Evolutionary conservation across 2,329 filamentous ascomycete species (phyloP).

Genomic region (Lachnum nothofagi): DNA sequence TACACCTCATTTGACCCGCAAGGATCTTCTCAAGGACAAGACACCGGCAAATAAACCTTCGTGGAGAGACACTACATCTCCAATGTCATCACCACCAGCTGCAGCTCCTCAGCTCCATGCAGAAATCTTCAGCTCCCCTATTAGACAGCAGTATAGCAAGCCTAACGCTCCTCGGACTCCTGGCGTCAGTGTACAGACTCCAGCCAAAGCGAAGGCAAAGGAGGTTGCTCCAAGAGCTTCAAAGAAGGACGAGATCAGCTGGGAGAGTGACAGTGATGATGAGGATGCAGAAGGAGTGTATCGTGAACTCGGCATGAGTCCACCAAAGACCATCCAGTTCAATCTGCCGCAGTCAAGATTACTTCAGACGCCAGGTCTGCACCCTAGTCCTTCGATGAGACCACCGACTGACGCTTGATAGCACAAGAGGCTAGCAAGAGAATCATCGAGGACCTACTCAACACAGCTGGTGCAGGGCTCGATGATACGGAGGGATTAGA

Average conservation of each 20-base stretch:
- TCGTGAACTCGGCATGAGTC: conserved; percentile 65
- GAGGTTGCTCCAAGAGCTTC: conserved; percentile 42
- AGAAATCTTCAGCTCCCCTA: conserved; percentile 77
- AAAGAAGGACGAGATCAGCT: conserved; percentile 54
- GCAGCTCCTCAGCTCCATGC: conserved; percentile 77
- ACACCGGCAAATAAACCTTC: conserved; percentile 30
- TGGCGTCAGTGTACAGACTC: conserved; percentile 81
- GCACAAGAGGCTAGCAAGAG: conserved; percentile 74
- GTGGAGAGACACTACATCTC: conserved; percentile 30
- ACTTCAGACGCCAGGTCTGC: conserved; percentile 71
- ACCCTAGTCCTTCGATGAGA: not conserved
- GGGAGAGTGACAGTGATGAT: conserved; percentile 63
- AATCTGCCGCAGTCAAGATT: conserved; percentile 71
- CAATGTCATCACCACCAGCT: conserved; percentile 68
- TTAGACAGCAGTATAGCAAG: conserved; percentile 39
- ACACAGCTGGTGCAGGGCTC: conserved; percentile 69
- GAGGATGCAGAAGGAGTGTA: conserved; percentile 57
- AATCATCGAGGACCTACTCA: conserved; percentile 74
- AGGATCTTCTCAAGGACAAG: conserved; percentile 31
- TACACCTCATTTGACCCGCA: conserved; percentile 65
- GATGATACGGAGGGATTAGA: conserved; percentile 47
- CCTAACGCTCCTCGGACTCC: conserved; percentile 59
- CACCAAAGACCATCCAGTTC: conserved; percentile 90
- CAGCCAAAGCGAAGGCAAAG: conserved; percentile 48
- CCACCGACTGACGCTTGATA: conserved; percentile 29